Evolutionary conservation across 352 stramenopile species (phyloP), one percentile per base, ranked within the genome.

Genomic region (Globisporangium paroecandrum): DNA sequence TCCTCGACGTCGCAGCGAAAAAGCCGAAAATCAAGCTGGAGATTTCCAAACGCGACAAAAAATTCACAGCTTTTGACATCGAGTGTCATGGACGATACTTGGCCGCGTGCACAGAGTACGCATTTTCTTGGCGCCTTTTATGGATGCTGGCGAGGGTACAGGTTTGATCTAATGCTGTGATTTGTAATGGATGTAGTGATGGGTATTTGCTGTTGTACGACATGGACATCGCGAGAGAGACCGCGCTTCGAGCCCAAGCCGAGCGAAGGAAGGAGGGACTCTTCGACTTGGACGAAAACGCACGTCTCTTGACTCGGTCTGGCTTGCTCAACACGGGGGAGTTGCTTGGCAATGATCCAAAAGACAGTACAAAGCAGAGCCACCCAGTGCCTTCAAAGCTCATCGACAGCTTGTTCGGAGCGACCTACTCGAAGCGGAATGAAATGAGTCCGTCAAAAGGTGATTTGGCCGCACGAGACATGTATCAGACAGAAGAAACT

Each of bases 171-270:
- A 57, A 13, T 8, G 13, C 1, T 59, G 25, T 59, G 15, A 1
- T 36, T 27, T 34, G n/a, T 32, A 65, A 49, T 58, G 9, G 38
- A 13, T 60, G 6, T 69, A 95, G 88, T 27, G 85, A 95, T 73
- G 88, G 85, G 0, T 90, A 76, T 60, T 64, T 95, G 53, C 70
- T 95, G 27, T 73, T 95, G 4, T 94, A 94, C 68, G 87, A 94
- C 66, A 68, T 95, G 69, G 83, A 93, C 22, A 91, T 94, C 61
- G 79, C 84, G 32, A 68, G 80, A 29, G 79, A 91, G 65, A 91
- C 85, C 2, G 79, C 83, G 53, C 46, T 67, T 41, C 72, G 76
- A 18, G 72, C 75, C 20, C 75, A 85, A 24, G 56, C 67, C 9
- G 66, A 73, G 15, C 72, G 82, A 27, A 75, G 62, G 34, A 79